A percentile compares a stretch with the other conserved stretches of the same genome.
Conservation (phyloP, 179 eudicot species). For the Corrigiola litoralis region DNA sequence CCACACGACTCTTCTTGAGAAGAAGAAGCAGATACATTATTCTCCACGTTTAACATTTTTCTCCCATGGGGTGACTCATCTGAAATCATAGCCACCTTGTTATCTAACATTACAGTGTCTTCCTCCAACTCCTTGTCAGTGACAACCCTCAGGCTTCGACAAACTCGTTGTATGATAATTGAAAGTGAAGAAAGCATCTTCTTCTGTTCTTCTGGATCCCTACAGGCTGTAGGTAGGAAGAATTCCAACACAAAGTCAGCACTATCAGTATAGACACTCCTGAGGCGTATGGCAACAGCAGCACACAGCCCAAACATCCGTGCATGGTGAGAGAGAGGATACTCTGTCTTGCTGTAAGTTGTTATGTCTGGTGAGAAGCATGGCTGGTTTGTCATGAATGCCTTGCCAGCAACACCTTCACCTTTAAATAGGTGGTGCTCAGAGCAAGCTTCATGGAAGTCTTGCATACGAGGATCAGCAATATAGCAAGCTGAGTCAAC, state of each 20-base stretch:
- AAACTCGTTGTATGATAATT: conserved; percentile 52
- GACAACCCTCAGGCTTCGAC: conserved; percentile 64
- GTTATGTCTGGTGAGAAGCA: conserved; percentile 66
- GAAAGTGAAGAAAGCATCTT: conserved; percentile 65
- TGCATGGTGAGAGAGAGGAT: conserved; percentile 90
- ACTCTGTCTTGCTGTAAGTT: conserved; percentile 57
- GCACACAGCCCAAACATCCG: conserved; percentile 75
- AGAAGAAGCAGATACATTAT: conserved; percentile 15
- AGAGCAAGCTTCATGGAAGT: conserved; percentile 80
- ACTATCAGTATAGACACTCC: conserved; percentile 52
- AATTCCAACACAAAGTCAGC: conserved; percentile 83
- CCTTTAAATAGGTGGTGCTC: conserved; percentile 85
- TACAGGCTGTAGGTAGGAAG: conserved; percentile 62
- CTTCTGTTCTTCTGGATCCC: conserved; percentile 57
- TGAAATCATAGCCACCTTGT: conserved; percentile 7
- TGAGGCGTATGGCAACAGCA: conserved; percentile 79
- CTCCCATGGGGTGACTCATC: conserved; percentile 7
- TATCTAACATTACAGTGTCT: conserved; percentile 24
- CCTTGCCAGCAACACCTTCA: conserved; percentile 75
- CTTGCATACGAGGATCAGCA: conserved; percentile 42
- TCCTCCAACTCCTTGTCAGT: conserved; percentile 64
- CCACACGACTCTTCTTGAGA: conserved; percentile 32
- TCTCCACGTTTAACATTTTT: conserved; percentile 18
- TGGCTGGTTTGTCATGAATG: conserved; percentile 74
- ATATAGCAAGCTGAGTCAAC: conserved; percentile 73